A percentile compares a stretch with the other conserved stretches of the same genome.
phyloP scores from a whole-genome alignment of 106 monocot species.

The Dioscorea alata region DNA sequence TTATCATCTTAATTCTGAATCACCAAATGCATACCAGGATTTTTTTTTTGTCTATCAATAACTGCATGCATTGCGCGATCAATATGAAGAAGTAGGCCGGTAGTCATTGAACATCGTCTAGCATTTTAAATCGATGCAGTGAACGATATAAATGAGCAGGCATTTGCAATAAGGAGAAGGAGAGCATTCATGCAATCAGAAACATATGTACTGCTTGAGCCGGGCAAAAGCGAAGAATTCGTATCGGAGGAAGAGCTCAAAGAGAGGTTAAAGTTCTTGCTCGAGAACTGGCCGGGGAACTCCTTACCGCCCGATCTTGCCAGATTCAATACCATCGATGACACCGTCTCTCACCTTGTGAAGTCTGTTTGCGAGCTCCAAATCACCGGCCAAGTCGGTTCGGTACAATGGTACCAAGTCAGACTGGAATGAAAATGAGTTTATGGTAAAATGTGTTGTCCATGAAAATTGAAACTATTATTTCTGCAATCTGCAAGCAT shows the following conservation, averaged over 20 bases:
- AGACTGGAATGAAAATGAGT: conserved; percentile 40
- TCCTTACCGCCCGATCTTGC: conserved; percentile 69
- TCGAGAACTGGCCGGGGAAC: conserved; percentile 67
- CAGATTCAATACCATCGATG: conserved; percentile 51
- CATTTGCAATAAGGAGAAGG: conserved; percentile 53
- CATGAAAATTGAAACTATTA: no score
- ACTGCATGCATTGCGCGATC: no score
- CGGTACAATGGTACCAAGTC: conserved; percentile 85
- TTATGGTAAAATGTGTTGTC: no score
- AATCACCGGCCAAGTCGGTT: conserved; percentile 73
- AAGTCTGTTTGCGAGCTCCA: conserved; percentile 84
- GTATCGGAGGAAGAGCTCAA: conserved; percentile 64
- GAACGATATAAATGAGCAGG: conserved; percentile 11
- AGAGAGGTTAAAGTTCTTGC: conserved; percentile 50
- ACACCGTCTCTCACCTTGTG: conserved; percentile 68
- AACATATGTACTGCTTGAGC: conserved; percentile 77
- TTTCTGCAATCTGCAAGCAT: no score
- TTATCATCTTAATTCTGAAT: no score
- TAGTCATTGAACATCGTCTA: no score
- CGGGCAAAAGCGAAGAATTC: conserved; percentile 71
- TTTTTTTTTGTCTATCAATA: no score
- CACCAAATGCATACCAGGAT: no score
- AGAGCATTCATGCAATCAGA: conserved; percentile 65
- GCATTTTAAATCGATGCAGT: no score
- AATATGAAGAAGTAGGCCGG: no score